Conservation (phyloP, 345 rosid species). For the Ceriops tagal region DNA sequence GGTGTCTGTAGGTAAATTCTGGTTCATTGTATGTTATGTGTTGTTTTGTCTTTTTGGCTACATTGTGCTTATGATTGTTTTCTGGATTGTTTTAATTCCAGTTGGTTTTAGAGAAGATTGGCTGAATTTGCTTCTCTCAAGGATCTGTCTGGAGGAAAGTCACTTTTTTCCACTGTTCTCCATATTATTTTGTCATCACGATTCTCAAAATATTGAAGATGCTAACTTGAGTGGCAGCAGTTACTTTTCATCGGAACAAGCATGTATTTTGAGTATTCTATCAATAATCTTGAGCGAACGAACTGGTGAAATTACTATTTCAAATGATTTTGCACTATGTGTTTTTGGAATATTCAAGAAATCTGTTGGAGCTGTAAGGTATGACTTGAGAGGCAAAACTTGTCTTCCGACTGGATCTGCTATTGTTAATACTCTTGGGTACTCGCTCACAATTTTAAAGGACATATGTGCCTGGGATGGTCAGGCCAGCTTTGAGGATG, state of each 20-base stretch:
- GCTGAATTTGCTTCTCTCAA: conserved; percentile 68
- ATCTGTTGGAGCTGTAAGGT: conserved; percentile 37
- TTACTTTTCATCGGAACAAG: conserved; percentile 52
- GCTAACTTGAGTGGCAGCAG: conserved; percentile 3
- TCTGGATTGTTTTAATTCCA: conserved; percentile 20
- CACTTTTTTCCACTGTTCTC: conserved; percentile 50
- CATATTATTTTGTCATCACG: conserved; percentile 16
- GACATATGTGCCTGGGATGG: conserved; percentile 53
- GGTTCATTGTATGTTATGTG: neutral
- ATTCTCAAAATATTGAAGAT: conserved; percentile 18
- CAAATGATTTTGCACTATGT: conserved; percentile 10
- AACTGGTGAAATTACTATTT: conserved; percentile 35
- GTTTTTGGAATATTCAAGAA: conserved; percentile 31
- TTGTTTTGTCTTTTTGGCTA: neutral
- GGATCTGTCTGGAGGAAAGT: conserved; percentile 53
- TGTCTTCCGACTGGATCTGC: conserved; percentile 61
- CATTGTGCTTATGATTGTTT: conserved; percentile 5
- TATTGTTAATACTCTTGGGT: conserved; percentile 52
- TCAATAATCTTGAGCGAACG: conserved; percentile 57
- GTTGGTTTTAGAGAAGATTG: conserved; percentile 76
- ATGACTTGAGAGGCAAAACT: conserved; percentile 31
- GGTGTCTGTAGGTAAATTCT: conserved; percentile 42
- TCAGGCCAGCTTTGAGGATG: conserved; percentile 22
- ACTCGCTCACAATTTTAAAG: conserved; percentile 53
- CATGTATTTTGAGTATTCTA: conserved; percentile 50